Evolutionary conservation across 2,329 filamentous ascomycete genomes (phyloP).

Genomic region (Alternaria infectoria): DNA sequence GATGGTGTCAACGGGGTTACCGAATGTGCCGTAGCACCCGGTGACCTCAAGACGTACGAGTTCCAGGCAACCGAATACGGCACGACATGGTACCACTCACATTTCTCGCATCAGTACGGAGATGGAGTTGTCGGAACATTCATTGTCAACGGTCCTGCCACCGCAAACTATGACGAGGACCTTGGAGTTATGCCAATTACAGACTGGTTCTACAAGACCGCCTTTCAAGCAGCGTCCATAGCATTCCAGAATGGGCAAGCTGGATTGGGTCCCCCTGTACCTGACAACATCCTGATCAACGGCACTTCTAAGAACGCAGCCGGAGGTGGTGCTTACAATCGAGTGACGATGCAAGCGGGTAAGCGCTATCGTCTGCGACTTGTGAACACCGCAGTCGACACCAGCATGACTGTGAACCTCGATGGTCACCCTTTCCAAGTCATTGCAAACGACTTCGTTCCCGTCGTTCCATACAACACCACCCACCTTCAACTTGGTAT

Average conservation of each 20-base stretch:
- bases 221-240: constrained; percentile 32
- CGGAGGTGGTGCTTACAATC: constrained; percentile 40
- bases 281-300: constrained; percentile 58
- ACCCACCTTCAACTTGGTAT: constrained; percentile 50
- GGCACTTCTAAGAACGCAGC: constrained; percentile 61
- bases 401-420: constrained; percentile 33
- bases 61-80: constrained; percentile 42
- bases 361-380: constrained; percentile 64
- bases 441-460: constrained; percentile 43
- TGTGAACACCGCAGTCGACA: constrained; percentile 57
- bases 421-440: constrained; percentile 41
- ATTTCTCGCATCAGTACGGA: constrained; percentile 53
- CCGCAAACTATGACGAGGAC: constrained; percentile 39
- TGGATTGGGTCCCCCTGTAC: constrained; percentile 38
- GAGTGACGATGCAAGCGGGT: constrained; percentile 43
- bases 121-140: constrained; percentile 50
- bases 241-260: constrained; percentile 28
- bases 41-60: constrained; percentile 42
- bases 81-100: constrained; percentile 50
- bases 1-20: constrained; percentile 60
- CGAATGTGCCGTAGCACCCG: constrained; percentile 58
- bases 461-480: constrained; percentile 41
- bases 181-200: constrained; percentile 31
- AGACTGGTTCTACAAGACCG: constrained; percentile 54
- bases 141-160: constrained; percentile 38